phyloP scores from a whole-genome alignment of 768 basidiomycete genomes.

The Plicaturopsis crispa region DNA sequence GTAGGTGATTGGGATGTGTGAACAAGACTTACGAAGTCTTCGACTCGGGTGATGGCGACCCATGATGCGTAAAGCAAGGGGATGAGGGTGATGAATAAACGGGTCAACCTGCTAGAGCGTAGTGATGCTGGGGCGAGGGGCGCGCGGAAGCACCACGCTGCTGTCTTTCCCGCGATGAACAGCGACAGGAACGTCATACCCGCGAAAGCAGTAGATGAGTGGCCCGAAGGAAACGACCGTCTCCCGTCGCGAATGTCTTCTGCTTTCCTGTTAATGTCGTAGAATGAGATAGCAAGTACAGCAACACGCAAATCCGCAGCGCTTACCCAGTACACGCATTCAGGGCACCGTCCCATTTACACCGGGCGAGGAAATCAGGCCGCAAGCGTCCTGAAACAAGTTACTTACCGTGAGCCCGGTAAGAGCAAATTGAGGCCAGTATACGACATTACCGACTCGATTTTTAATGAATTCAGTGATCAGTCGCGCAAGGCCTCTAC shows the following conservation, averaged over 20 bases:
- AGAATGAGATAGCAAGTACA: conserved; percentile 1
- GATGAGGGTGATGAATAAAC: conserved; percentile 38
- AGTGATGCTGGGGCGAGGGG: conserved; percentile 27
- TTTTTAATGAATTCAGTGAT: conserved; percentile 49
- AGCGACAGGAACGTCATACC: conserved; percentile 59
- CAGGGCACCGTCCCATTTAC: conserved; percentile 45
- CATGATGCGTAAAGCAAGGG: conserved; percentile 52
- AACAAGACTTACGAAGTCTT: conserved; percentile 51
- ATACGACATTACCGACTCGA: conserved; percentile 49
- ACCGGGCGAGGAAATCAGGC: conserved; percentile 62
- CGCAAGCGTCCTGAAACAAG: conserved; percentile 35
- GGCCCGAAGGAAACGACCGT: conserved; percentile 63
- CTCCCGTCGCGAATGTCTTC: conserved; percentile 39
- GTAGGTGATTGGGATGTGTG: too few relatives aligned
- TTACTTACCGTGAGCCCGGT: too few relatives aligned
- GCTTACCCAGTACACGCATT: conserved; percentile 49
- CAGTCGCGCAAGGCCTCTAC: conserved; percentile 37
- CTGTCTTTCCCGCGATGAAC: conserved; percentile 58
- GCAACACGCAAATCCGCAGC: neutral
- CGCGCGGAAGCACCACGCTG: conserved; percentile 44
- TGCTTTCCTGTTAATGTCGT: conserved; percentile 17
- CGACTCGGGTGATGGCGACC: conserved; percentile 54
- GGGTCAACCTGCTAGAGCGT: conserved; percentile 37
- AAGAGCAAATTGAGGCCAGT: too few relatives aligned
- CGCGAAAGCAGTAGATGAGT: conserved; percentile 58